phyloP scores from a whole-genome alignment of 441 rosid species.

The Eutrema salsugineum region DNA sequence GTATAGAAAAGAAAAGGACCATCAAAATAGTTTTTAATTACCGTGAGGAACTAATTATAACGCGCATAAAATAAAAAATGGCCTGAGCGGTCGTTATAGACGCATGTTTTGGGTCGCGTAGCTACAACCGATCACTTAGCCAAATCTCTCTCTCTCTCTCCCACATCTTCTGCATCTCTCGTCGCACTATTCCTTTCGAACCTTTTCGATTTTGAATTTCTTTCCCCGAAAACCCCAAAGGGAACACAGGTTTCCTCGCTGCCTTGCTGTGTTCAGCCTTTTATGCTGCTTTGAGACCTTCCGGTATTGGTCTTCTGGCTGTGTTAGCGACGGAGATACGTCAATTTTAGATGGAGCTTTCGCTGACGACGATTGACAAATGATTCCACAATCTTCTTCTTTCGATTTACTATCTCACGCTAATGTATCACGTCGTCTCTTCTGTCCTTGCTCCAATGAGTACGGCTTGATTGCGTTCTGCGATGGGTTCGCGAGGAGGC shows the following conservation, averaged over 20 bases:
- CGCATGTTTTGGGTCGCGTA: slow-evolving; percentile 10
- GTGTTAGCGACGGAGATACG: slow-evolving; percentile 18
- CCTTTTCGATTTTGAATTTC: neutral
- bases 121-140: slow-evolving; percentile 1
- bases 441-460: slow-evolving; percentile 47
- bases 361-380: slow-evolving; percentile 31
- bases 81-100: neutral
- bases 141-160: slow-evolving; percentile 1
- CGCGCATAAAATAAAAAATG: slow-evolving; percentile 1
- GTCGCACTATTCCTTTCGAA: neutral
- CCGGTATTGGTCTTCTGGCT: slow-evolving; percentile 3
- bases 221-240: neutral
- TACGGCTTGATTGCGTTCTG: slow-evolving; percentile 19
- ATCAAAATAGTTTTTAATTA: neutral
- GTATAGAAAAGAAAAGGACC: too few relatives aligned
- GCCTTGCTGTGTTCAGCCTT: neutral
- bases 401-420: slow-evolving; percentile 26
- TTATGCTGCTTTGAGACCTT: neutral
- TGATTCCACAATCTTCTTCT: slow-evolving; percentile 57
- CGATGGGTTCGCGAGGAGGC: slow-evolving; percentile 21
- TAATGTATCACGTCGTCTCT: slow-evolving; percentile 29
- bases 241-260: neutral
- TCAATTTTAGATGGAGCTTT: slow-evolving; percentile 21
- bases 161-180: neutral
- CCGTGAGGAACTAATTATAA: neutral